These are phyloP conservation scores for Trypanosoma caninum DNA, from an alignment of 208 protist species.

Conservation along the genomic window DNA sequence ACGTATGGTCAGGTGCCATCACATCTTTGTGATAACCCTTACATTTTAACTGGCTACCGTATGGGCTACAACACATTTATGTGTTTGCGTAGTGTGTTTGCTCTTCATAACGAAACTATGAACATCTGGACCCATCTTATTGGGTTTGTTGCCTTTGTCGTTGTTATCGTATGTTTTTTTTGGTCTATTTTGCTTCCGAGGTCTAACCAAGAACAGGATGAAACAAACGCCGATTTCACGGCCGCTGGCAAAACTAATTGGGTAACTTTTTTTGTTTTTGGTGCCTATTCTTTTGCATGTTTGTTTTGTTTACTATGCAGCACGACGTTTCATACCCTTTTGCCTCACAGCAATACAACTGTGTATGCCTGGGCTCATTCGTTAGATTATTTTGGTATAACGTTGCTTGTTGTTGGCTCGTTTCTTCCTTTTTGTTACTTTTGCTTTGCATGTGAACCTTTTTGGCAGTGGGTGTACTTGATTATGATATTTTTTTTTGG, in stretches of 20 bases:
- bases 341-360: slow-evolving; percentile 53
- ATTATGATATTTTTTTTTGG: slow-evolving; percentile 72
- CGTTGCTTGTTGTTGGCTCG: slow-evolving; percentile 70
- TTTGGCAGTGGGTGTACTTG: slow-evolving; percentile 65
- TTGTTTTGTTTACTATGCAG: slow-evolving; percentile 78
- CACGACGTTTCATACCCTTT: slow-evolving; percentile 67
- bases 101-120: slow-evolving; percentile 68
- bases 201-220: not conserved
- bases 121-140: slow-evolving; percentile 72
- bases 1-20: slow-evolving; percentile 32
- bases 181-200: slow-evolving; percentile 22
- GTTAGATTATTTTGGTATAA: slow-evolving; percentile 86
- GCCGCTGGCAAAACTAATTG: slow-evolving; percentile 6
- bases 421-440: slow-evolving; percentile 86
- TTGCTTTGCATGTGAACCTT: slow-evolving; percentile 63
- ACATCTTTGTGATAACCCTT: slow-evolving; percentile 38
- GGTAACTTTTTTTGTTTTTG: slow-evolving; percentile 52
- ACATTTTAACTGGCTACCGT: slow-evolving; percentile 42
- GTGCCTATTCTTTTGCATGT: slow-evolving; percentile 64
- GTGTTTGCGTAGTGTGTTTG: slow-evolving; percentile 38
- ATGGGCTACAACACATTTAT: slow-evolving; percentile 33
- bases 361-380: slow-evolving; percentile 61
- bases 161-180: slow-evolving; percentile 31
- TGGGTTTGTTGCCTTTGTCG: slow-evolving; percentile 32
- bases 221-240: not conserved